Evolutionary conservation across 2,329 filamentous ascomycete species (phyloP).

Genomic region (Sporothrix sp.): DNA sequence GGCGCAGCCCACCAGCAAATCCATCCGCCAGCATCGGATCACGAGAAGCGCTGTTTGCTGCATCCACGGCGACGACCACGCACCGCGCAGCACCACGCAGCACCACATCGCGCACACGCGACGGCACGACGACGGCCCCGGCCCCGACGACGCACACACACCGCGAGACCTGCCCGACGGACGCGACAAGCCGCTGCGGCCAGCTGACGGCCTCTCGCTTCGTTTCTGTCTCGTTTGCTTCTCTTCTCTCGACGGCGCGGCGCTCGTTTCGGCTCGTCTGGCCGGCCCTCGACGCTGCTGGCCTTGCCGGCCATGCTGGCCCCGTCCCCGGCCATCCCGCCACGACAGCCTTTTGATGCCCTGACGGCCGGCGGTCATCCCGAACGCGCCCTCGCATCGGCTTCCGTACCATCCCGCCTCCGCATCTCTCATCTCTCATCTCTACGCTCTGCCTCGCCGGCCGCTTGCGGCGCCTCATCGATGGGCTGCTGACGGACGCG

Average conservation of each 20-base stretch:
- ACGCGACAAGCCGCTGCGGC: too few species aligned
- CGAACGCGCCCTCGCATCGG: too few species aligned
- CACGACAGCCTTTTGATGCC: too few species aligned
- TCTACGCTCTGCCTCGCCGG: neutral
- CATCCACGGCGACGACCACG: neutral
- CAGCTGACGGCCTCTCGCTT: too few species aligned
- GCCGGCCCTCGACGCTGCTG: slow-evolving; percentile 2
- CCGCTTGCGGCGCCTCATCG: slow-evolving; percentile 1
- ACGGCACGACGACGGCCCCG: too few species aligned
- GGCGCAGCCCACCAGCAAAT: too few species aligned
- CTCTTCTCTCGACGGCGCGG: too few species aligned
- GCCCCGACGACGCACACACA: too few species aligned
- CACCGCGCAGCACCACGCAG: neutral
- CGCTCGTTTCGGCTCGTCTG: neutral
- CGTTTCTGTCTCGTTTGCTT: too few species aligned
- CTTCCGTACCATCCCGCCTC: neutral
- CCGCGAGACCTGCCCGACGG: too few species aligned
- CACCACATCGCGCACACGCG: neutral
- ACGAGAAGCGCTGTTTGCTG: neutral
- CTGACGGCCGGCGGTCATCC: too few species aligned
- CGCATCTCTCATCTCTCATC: neutral
- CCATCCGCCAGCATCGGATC: too few species aligned
- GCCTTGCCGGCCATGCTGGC: neutral
- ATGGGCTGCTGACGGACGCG: slow-evolving; percentile 9
- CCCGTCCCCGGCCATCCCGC: neutral